phyloP scores from a whole-genome alignment of 2,329 filamentous ascomycete genomes.

The Penicillium sp. region DNA sequence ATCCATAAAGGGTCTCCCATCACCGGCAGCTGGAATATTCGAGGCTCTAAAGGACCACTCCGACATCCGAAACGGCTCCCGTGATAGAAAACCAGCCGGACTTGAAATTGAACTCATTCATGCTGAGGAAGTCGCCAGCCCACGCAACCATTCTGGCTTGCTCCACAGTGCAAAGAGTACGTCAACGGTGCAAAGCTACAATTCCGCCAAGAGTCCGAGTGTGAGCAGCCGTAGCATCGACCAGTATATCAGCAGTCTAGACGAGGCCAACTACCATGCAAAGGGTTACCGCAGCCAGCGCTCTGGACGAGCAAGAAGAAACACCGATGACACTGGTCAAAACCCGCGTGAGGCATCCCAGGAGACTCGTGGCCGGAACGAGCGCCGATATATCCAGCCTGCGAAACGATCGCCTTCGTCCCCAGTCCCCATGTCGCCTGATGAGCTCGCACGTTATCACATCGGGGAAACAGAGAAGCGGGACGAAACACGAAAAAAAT shows the following conservation, averaged over 20 bases:
- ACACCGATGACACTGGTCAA: conserved; percentile 45
- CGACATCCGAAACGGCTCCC: conserved; percentile 60
- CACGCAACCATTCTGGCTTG: conserved; percentile 54
- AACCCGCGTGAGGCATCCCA: conserved; percentile 64
- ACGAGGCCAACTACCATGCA: conserved; percentile 68
- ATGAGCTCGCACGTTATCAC: conserved; percentile 62
- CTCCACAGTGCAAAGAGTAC: conserved; percentile 46
- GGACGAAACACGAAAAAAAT: conserved; percentile 40
- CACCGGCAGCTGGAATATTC: conserved; percentile 66
- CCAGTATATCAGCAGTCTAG: conserved; percentile 82
- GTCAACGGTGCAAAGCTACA: conserved; percentile 48
- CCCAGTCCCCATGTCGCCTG: conserved; percentile 89
- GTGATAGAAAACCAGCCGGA: conserved; percentile 75
- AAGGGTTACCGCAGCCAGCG: conserved; percentile 50
- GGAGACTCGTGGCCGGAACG: conserved; percentile 65
- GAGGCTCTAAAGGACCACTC: conserved; percentile 62
- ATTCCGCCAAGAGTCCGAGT: conserved; percentile 55
- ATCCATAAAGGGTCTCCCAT: conserved; percentile 61
- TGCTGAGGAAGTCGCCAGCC: conserved; percentile 51
- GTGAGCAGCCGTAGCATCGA: conserved; percentile 69
- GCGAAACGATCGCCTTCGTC: conserved; percentile 88
- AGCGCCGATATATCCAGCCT: conserved; percentile 68
- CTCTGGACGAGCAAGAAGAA: conserved; percentile 54
- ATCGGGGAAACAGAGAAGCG: conserved; percentile 46
- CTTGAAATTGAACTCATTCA: conserved; percentile 64